These are phyloP conservation scores for Citeromyces matritensis DNA, from an alignment of 805 yeast species.

Conservation along the genomic window DNA sequence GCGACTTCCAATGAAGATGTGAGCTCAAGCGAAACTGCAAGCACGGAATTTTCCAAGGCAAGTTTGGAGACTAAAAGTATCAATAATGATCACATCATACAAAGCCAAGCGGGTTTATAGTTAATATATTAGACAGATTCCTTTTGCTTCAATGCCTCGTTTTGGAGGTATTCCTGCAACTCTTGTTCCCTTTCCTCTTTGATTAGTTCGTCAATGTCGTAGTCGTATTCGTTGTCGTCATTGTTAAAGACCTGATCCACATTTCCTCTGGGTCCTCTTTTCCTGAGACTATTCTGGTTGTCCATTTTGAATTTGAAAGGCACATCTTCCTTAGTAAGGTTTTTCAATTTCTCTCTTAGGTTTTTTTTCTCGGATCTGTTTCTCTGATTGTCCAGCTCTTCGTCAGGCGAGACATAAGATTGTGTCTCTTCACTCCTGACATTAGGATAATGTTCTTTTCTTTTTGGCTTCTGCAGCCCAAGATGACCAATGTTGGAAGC, in stretches of 20 bases:
- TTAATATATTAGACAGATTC: too few relatives aligned
- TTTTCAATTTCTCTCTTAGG: conserved; percentile 5
- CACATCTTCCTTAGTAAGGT: conserved; percentile 12
- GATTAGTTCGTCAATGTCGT: conserved; percentile 30
- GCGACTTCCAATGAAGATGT: background rate
- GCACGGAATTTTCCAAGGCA: too few relatives aligned
- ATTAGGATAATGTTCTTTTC: too few relatives aligned
- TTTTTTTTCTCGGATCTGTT: background rate
- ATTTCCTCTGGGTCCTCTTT: conserved; percentile 5
- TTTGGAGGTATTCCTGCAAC: conserved; percentile 1
- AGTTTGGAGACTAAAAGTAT: too few relatives aligned
- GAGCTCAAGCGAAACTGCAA: too few relatives aligned
- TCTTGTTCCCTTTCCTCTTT: conserved; percentile 15
- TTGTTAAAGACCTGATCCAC: background rate
- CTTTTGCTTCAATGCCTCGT: too few relatives aligned
- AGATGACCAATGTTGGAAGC: too few relatives aligned
- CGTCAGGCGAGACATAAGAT: conserved; percentile 16
- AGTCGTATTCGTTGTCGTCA: conserved; percentile 22
- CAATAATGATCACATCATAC: background rate
- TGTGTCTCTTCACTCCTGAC: background rate
- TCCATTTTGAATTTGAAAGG: conserved; percentile 11
- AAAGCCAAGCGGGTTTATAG: background rate
- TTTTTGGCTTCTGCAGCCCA: too few relatives aligned
- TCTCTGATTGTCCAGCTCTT: conserved; percentile 2
- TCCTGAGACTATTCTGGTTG: conserved; percentile 7